A percentile compares a stretch with the other conserved stretches of the same genome.
phyloP scores from a whole-genome alignment of 345 rosid species.

The Euclidium syriacum region DNA sequence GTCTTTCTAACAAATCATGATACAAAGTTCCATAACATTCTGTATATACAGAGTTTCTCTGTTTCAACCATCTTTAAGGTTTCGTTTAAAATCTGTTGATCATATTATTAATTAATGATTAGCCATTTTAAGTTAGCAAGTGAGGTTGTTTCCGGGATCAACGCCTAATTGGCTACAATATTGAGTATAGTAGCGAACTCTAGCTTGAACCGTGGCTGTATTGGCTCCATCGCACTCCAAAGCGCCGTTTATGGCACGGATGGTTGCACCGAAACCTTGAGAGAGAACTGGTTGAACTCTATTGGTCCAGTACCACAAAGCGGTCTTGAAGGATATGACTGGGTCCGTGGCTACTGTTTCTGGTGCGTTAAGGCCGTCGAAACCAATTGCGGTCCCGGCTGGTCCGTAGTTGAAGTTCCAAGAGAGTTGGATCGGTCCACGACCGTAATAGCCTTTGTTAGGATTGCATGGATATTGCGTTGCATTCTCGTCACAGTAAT shows the following conservation, averaged over 20 bases:
- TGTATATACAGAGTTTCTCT: background rate
- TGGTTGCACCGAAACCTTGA: conserved; percentile 71
- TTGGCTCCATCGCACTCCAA: conserved; percentile 50
- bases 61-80: conserved; percentile 5
- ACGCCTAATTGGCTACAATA: conserved; percentile 53
- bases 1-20: conserved; percentile 22
- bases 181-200: conserved; percentile 43
- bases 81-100: background rate
- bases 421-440: conserved; percentile 62
- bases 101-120: too few relatives aligned
- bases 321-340: conserved; percentile 51
- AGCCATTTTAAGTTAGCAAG: too few relatives aligned
- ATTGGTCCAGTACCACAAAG: conserved; percentile 69
- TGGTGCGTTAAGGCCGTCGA: conserved; percentile 54
- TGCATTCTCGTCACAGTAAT: conserved; percentile 41
- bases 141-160: conserved; percentile 49
- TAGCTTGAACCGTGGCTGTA: conserved; percentile 34
- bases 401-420: conserved; percentile 67
- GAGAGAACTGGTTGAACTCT: conserved; percentile 40
- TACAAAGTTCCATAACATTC: background rate
- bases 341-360: conserved; percentile 58
- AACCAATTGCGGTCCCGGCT: conserved; percentile 43
- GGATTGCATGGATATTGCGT: conserved; percentile 52
- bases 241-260: conserved; percentile 53
- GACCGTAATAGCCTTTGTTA: conserved; percentile 50